Evolutionary conservation across 768 basidiomycete genomes (phyloP).

Genomic region (Mycena pura): DNA sequence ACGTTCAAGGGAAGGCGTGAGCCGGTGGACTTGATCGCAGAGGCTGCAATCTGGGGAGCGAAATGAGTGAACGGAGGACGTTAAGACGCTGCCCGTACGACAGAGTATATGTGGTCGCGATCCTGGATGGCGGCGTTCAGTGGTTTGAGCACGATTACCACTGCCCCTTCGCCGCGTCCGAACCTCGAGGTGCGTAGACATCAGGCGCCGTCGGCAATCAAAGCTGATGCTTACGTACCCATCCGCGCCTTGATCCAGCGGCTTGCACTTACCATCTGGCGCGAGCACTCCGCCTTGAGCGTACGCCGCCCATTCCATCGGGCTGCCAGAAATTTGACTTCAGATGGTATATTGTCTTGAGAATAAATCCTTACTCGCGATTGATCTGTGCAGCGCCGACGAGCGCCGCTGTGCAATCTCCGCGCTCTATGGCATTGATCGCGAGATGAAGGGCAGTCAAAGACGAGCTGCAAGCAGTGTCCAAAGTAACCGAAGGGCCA

Average conservation of each 20-base stretch:
- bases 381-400: conserved; percentile 42
- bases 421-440: conserved; percentile 39
- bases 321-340: conserved; percentile 4
- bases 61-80: too few relatives aligned
- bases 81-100: too few relatives aligned
- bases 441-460: conserved; percentile 48
- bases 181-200: conserved; percentile 1
- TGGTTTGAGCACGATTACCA: conserved; percentile 29
- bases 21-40: conserved; percentile 39
- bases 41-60: too few relatives aligned
- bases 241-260: conserved; percentile 14
- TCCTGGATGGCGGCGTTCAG: conserved; percentile 37
- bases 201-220: neutral
- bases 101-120: conserved; percentile 39
- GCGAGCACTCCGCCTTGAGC: neutral
- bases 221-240: neutral
- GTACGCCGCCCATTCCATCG: conserved; percentile 1
- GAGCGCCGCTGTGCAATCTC: conserved; percentile 46
- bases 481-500: conserved; percentile 45
- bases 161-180: conserved; percentile 35
- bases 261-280: conserved; percentile 18
- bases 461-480: conserved; percentile 47
- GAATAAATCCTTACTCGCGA: conserved; percentile 9
- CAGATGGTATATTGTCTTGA: conserved; percentile 18
- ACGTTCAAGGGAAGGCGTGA: conserved; percentile 35